Base-by-base conservation (phyloP, 192 early-diverging fungal species). In the Backusella circina region DNA sequence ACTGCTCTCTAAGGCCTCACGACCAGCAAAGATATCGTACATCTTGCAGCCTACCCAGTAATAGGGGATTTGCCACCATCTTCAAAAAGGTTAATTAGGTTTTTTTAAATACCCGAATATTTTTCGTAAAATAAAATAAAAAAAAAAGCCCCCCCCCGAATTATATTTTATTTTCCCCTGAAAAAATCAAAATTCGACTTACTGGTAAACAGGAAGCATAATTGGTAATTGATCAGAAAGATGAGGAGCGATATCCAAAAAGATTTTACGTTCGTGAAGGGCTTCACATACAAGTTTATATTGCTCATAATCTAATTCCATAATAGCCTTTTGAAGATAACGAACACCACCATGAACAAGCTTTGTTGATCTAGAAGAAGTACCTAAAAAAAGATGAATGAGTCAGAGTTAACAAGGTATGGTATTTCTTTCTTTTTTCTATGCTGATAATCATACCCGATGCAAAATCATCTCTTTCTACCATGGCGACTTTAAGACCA, bases 61-160 rank as follows among this genome's bases (percentile, higher is more conserved):
- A 80, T 99, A 99, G 70, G 96, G 96, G 33, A 99, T 82, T 83
- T 99, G 94, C 95, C 96, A 99, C 92, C 92, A 95, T 74, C 91
- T 93, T 39, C 50, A 67, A 61, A 28, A 61, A 61, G 54, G 54
- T 26, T 28, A 61, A 61, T 61, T 61, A 47, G 44, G 33, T 57
- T 38, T 33, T 38, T 73, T 30, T 23, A 23, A 44, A 35, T n/a
- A 32, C 3, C 21, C 35, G 26, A 36, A 15, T 31, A 21, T 36
- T 71, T n/a, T 37, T 37, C 67, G 37, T 26, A 28, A 12, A 65
- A 31, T 51, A 47, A 50, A 30, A 77, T 26, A 32, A 38, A 16
- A 23, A 16, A 26, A 51, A 44, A 50, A 41, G 37, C 7, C 5
- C 28, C 26, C 50, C 23, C 30, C 39, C 37, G 23, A 32, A 26